A percentile compares a stretch with the other conserved stretches of the same genome.
These are phyloP conservation scores for Entophlyctis luteolus DNA, from an alignment of 192 early-diverging fungal genomes.

Conservation along the genomic window DNA sequence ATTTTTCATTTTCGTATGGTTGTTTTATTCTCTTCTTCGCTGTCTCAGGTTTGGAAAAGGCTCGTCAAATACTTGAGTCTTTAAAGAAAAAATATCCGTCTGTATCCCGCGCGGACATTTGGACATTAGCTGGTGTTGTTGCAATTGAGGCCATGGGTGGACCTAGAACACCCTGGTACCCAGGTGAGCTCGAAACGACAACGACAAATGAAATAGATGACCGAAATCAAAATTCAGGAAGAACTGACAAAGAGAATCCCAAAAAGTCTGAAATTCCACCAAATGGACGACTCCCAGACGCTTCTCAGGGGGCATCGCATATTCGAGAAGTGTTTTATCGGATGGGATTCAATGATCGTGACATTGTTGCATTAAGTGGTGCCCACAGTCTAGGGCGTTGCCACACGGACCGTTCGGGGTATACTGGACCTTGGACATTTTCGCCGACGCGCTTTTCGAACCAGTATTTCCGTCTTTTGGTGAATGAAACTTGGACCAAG, in stretches of 20 bases:
- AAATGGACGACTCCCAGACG: conserved; percentile 67
- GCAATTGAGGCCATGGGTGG: conserved; percentile 71
- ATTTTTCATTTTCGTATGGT: conserved; percentile 9
- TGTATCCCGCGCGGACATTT: conserved; percentile 72
- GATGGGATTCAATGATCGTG: conserved; percentile 66
- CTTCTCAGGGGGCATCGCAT: conserved; percentile 51
- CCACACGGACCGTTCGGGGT: conserved; percentile 48
- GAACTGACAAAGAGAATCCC: conserved; percentile 52
- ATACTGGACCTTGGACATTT: conserved; percentile 68
- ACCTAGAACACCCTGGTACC: conserved; percentile 62
- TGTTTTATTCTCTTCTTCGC: background rate
- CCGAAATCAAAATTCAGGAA: conserved; percentile 33
- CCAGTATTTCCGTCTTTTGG: conserved; percentile 85
- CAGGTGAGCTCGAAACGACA: too few relatives aligned
- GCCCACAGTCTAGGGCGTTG: conserved; percentile 41
- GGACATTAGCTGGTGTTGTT: conserved; percentile 68
- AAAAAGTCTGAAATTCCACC: conserved; percentile 50
- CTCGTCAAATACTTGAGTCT: conserved; percentile 50
- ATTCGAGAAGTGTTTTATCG: conserved; percentile 55
- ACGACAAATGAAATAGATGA: too few relatives aligned
- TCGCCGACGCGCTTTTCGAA: conserved; percentile 87
- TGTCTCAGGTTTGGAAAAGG: conserved; percentile 10
- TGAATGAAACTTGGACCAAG: too few relatives aligned
- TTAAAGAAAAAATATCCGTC: conserved; percentile 59
- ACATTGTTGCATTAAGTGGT: conserved; percentile 67